Percentiles rank a stretch among this genome's conserved stretches.
phyloP scores from a whole-genome alignment of 2,329 filamentous ascomycete species.

The Sclerotinia subarctica region DNA sequence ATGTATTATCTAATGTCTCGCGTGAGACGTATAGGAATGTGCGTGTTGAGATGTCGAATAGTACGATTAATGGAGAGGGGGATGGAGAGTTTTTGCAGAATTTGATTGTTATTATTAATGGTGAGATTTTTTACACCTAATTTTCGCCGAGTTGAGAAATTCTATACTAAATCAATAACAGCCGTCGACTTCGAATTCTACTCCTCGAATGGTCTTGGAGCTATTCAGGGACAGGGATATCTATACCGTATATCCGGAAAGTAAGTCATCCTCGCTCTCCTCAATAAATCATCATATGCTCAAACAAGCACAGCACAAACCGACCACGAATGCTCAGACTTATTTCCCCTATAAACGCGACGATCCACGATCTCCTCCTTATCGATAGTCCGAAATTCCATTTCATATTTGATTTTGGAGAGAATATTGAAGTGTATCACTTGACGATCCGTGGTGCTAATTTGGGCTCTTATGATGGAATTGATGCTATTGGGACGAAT shows the following conservation, averaged over 20 bases:
- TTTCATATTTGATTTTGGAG: slow-evolving; percentile 39
- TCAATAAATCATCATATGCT: slow-evolving; percentile 37
- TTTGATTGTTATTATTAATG: slow-evolving; percentile 51
- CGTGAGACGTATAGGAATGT: slow-evolving; percentile 41
- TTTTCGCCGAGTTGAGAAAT: slow-evolving; percentile 24
- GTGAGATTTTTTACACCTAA: neutral
- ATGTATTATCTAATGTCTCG: neutral
- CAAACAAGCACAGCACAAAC: slow-evolving; percentile 39
- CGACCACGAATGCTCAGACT: slow-evolving; percentile 30
- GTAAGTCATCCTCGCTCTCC: neutral
- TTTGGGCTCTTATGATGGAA: slow-evolving; percentile 41
- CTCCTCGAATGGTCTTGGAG: slow-evolving; percentile 50
- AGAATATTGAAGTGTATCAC: slow-evolving; percentile 42
- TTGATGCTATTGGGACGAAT: slow-evolving; percentile 40
- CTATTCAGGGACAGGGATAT: slow-evolving; percentile 52
- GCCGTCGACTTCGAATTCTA: slow-evolving; percentile 53
- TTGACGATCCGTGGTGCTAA: slow-evolving; percentile 41
- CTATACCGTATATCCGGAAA: slow-evolving; percentile 38
- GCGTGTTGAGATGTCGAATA: slow-evolving; percentile 37
- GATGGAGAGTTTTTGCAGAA: slow-evolving; percentile 38
- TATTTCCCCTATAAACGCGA: slow-evolving; percentile 26
- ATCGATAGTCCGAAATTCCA: slow-evolving; percentile 40
- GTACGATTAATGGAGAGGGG: slow-evolving; percentile 22
- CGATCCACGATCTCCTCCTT: slow-evolving; percentile 32
- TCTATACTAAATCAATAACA: slow-evolving; percentile 29